phyloP scores from a whole-genome alignment of 2,329 filamentous ascomycete genomes.

The Alternaria sp. region DNA sequence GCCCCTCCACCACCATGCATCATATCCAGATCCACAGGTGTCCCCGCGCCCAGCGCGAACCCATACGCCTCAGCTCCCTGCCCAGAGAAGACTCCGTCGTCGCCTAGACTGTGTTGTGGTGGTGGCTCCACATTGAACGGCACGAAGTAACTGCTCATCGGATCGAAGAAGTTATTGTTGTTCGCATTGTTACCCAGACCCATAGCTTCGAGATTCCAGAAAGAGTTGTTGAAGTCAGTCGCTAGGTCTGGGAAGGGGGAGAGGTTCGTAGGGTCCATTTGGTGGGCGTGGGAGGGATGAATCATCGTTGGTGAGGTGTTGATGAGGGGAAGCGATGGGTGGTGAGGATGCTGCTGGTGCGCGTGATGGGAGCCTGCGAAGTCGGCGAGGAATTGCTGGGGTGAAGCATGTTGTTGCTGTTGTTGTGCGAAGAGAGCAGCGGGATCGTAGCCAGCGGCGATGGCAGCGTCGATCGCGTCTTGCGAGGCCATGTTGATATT shows the following conservation, averaged over 20 bases:
- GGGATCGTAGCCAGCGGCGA: conserved; percentile 38
- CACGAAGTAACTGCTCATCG: conserved; percentile 81
- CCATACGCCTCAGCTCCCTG: conserved; percentile 19
- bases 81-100: conserved; percentile 42
- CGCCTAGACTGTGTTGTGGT: conserved; percentile 32
- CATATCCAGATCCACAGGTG: conserved; percentile 16
- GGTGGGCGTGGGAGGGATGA: conserved; percentile 37
- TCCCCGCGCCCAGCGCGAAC: conserved; percentile 14
- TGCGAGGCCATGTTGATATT: conserved; percentile 39
- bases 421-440: conserved; percentile 34
- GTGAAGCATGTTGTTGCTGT: conserved; percentile 28
- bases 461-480: conserved; percentile 34
- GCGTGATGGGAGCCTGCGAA: conserved; percentile 52
- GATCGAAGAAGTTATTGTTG: conserved; percentile 45
- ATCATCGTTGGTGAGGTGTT: conserved; percentile 39
- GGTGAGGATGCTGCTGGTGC: conserved; percentile 44
- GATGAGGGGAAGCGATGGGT: conserved; percentile 48
- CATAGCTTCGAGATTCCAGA: conserved; percentile 45
- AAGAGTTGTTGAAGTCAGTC: conserved; percentile 38
- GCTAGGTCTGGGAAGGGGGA: conserved; percentile 44
- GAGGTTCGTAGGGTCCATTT: conserved; percentile 30
- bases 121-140: conserved; percentile 90
- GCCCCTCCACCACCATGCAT: conserved; percentile 10
- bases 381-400: conserved; percentile 52
- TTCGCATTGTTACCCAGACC: conserved; percentile 27